A percentile compares a stretch with the other conserved stretches of the same genome.
phyloP scores from a whole-genome alignment of 495 filamentous ascomycete species.

The Xylaria sp. region DNA sequence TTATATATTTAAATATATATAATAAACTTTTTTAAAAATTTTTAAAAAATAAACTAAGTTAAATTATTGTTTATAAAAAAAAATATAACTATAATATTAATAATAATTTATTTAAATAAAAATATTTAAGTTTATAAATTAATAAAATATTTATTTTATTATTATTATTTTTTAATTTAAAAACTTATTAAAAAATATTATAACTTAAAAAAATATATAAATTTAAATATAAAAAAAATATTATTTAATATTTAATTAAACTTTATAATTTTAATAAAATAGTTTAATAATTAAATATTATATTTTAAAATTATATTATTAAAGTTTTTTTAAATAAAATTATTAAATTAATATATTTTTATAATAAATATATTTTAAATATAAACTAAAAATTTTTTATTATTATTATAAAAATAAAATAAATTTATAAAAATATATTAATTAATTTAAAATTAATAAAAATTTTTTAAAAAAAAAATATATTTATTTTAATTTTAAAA shows the following conservation, averaged over 20 bases:
- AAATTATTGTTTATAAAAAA: conserved; percentile 1
- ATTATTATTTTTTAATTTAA: too few species aligned
- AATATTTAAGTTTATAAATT: too few species aligned
- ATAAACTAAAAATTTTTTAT: too few species aligned
- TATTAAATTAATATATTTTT: too few species aligned
- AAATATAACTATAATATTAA: background rate
- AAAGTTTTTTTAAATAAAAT: background rate
- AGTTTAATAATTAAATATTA: background rate
- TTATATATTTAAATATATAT: background rate
- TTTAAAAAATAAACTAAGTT: background rate
- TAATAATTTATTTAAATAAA: background rate
- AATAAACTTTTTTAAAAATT: background rate
- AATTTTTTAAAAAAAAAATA: too few species aligned
- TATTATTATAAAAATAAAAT: too few species aligned
- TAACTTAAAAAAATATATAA: background rate
- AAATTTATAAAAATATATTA: too few species aligned
- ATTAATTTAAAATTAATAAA: too few species aligned
- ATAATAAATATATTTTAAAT: too few species aligned
- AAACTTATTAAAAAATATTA: conserved; percentile 2
- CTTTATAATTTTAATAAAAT: conserved; percentile 1
- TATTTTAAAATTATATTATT: background rate
- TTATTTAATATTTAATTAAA: conserved; percentile 4
- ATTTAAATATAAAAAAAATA: background rate
- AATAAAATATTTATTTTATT: too few species aligned
- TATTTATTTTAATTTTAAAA: too few species aligned